phyloP scores from a whole-genome alignment of 495 filamentous ascomycete genomes.

The Pyrenula massariospora region DNA sequence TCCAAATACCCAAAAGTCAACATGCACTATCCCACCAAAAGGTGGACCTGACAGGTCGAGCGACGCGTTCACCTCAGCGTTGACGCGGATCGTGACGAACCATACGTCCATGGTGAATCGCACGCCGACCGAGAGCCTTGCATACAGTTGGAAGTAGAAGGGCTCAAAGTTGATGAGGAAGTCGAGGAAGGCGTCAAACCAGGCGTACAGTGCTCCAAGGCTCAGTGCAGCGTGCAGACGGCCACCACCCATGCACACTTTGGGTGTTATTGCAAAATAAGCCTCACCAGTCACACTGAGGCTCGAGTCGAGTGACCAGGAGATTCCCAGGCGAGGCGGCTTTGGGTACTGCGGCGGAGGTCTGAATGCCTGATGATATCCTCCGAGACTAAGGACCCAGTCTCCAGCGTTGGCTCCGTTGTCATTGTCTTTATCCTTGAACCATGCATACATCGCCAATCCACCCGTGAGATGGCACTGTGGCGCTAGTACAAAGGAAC shows the following conservation, averaged over 20 bases:
- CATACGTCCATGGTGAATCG: slow-evolving; percentile 21
- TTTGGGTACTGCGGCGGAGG: slow-evolving; percentile 27
- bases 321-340: slow-evolving; percentile 30
- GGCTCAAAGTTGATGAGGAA: slow-evolving; percentile 40
- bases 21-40: slow-evolving; percentile 21
- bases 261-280: slow-evolving; percentile 44
- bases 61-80: slow-evolving; percentile 20
- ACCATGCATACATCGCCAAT: slow-evolving; percentile 36
- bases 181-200: slow-evolving; percentile 30
- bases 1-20: slow-evolving; percentile 30
- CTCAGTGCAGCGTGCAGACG: slow-evolving; percentile 15
- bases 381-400: slow-evolving; percentile 41
- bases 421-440: slow-evolving; percentile 11
- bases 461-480: slow-evolving; percentile 35
- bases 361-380: slow-evolving; percentile 31
- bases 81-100: slow-evolving; percentile 21
- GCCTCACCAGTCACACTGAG: slow-evolving; percentile 28
- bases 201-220: slow-evolving; percentile 23
- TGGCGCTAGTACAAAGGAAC: slow-evolving; percentile 27
- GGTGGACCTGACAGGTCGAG: slow-evolving; percentile 27
- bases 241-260: slow-evolving; percentile 35
- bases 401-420: slow-evolving; percentile 32
- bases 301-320: slow-evolving; percentile 16
- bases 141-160: slow-evolving; percentile 29
- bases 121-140: slow-evolving; percentile 26